Evolutionary conservation across 2,329 filamentous ascomycete genomes (phyloP), one percentile per base, ranked within the genome.

Genomic region (Didymellaceae sp.): DNA sequence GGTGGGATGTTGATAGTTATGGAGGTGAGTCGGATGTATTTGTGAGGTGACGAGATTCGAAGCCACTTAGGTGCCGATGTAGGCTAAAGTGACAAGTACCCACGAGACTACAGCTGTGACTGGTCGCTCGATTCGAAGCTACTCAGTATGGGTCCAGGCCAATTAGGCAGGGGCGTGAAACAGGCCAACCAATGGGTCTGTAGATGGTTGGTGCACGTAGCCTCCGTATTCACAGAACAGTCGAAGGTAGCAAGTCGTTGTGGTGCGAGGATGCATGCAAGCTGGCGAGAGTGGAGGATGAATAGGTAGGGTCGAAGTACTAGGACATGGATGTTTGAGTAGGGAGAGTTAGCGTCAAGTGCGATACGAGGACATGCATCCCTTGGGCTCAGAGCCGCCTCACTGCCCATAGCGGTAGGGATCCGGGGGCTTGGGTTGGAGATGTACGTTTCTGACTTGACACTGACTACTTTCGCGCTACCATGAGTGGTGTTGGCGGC

Each of bases 161-260:
- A 60, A 63, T 55, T 60, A 54, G 61, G 55, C 70, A 70, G 69
- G 68, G 71, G 63, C 48, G 53, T 74, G 71, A 74, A 73, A 74
- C 70, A 70, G 57, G 61, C 60, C 62, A 62, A 63, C 70, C 70
- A 73, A 72, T 72, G 56, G 61, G 54, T 70, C 59, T 45, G 55
- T 62, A 52, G 61, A 63, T 57, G 58, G 60, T 57, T 65, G 58
- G 55, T 60, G 62, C 62, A 66, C 63, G 69, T 66, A 71, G 69
- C 70, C 71, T 70, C 71, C 67, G 60, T 55, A 26, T 59, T 61
- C 62, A 58, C 54, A 62, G 45, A 61, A 50, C 38, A 53, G 47
- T 58, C 50, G 59, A 63, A 52, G 48, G 60, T 57, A 59, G 63
- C 47, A 45, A 58, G 60, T 46, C 34, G 61, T 64, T 53, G 66